These are phyloP conservation scores for Mortierella hygrophila DNA, from an alignment of 192 early-diverging fungal genomes.

Conservation along the genomic window DNA sequence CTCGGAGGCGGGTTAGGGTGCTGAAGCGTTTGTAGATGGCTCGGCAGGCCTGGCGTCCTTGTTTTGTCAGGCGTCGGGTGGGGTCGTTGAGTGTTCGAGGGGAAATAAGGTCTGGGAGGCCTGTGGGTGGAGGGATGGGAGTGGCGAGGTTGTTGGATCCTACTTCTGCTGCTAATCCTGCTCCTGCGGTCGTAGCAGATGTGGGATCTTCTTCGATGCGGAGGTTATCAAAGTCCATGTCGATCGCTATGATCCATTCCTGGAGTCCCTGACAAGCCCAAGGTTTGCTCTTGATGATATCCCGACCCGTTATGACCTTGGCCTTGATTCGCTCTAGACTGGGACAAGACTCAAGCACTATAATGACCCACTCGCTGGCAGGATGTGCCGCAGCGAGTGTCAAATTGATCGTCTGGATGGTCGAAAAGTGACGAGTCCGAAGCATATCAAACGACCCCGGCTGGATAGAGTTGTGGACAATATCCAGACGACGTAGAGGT, in stretches of 20 bases:
- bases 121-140: neutral
- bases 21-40: constrained; percentile 9
- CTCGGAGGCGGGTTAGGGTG: neutral
- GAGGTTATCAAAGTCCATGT: constrained; percentile 12
- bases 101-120: neutral
- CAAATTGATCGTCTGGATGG: neutral
- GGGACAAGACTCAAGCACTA: constrained; percentile 2
- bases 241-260: constrained; percentile 9
- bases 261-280: constrained; percentile 16
- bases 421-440: constrained; percentile 8
- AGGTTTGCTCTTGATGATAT: constrained; percentile 2
- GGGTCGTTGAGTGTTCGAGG: neutral
- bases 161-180: neutral
- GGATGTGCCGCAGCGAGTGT: neutral
- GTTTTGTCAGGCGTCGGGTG: neutral
- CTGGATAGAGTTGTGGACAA: neutral
- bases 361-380: constrained; percentile 1
- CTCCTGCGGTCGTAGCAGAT: neutral
- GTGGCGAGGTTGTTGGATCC: neutral
- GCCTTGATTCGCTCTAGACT: neutral
- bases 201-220: neutral
- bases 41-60: neutral
- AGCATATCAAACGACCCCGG: neutral
- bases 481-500: constrained; percentile 4
- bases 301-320: neutral